Base-by-base conservation (phyloP, 2,329 filamentous ascomycete genomes). In the Ascocoryne sarcoides region DNA sequence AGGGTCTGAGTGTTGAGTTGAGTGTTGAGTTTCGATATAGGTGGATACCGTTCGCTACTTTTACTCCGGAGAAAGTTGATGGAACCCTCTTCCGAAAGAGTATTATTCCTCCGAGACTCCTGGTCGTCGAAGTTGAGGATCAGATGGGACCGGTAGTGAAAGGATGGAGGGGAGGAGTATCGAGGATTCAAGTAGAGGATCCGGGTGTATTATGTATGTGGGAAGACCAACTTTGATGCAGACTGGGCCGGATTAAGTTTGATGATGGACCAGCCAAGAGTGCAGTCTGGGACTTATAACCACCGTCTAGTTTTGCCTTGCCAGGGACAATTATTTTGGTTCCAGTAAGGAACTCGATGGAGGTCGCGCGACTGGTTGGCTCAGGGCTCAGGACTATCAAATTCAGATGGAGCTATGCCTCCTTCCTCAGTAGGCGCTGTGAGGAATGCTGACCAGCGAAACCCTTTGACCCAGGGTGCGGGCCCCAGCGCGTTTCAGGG, bases 271-370 rank as follows among this genome's bases (percentile, higher is more conserved):
- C 32, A 34, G 39, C 39, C 34, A 34, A 8, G 8, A 15, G 16
- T 21, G n/a, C n/a, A n/a, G n/a, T n/a, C n/a, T n/a, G n/a, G n/a
- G n/a, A n/a, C n/a, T 37, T 23, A 34, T 37, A 12, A 40, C 34
- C 44, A 40, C 19, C 34, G 15, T 37, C 36, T 26, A 29, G 30
- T 10, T 30, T 32, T 32, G 17, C 36, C 32, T 37, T 38, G 36
- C 37, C 37, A 31, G 28, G 32, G 33, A 26, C 15, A 39, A 50
- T 42, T 51, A 51, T 50, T 52, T 44, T 34, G 19, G 44, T 46
- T 35, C 39, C 30, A 45, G 50, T 53, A 43, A 51, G 47, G 49
- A 51, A 50, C 36, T 39, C 19, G 31, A 34, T 15, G 10, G 23
- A 40, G 36, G 28, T 26, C 29, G 40, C 36, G 32, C 32, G 21